phyloP scores from a whole-genome alignment of 2,329 filamentous ascomycete species.

The Cercospora janseana region DNA sequence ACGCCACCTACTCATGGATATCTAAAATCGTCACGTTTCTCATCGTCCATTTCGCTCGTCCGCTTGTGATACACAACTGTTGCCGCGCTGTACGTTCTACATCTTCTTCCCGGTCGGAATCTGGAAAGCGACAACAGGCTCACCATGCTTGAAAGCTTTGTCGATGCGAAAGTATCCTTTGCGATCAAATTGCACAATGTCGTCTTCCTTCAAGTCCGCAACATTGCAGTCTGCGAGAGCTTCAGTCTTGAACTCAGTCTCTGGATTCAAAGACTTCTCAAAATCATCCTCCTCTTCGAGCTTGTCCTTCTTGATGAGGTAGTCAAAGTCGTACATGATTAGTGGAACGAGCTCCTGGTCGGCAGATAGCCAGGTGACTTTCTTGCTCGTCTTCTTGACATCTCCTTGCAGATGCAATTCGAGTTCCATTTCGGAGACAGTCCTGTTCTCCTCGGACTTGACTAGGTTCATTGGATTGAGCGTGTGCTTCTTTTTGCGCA shows the following conservation, averaged over 20 bases:
- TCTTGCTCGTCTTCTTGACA: conserved; percentile 93
- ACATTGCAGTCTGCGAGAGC: conserved; percentile 81
- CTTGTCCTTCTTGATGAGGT: conserved; percentile 92
- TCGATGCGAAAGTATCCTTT: conserved; percentile 91
- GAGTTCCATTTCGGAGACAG: conserved; percentile 68
- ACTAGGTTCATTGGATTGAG: conserved; percentile 49
- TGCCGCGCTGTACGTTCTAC: conserved; percentile 20
- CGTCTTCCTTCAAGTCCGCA: conserved; percentile 72
- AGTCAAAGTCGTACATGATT: conserved; percentile 91
- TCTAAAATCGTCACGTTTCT: no score
- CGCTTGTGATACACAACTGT: background rate
- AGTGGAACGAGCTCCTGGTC: conserved; percentile 76
- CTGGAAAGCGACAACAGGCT: conserved; percentile 64
- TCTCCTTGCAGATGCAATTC: conserved; percentile 91
- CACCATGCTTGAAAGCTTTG: conserved; percentile 56
- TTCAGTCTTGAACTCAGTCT: conserved; percentile 71
- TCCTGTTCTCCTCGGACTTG: conserved; percentile 52
- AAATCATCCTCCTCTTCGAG: conserved; percentile 83
- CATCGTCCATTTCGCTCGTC: background rate
- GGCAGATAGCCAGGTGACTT: conserved; percentile 86
- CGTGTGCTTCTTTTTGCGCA: conserved; percentile 57
- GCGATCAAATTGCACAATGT: conserved; percentile 93
- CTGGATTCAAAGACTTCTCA: conserved; percentile 76
- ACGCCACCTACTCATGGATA: no score
- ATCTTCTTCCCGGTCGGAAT: conserved; percentile 64